phyloP scores from a whole-genome alignment of 164 flowering plant genomes.

The Stephania cephalantha region DNA sequence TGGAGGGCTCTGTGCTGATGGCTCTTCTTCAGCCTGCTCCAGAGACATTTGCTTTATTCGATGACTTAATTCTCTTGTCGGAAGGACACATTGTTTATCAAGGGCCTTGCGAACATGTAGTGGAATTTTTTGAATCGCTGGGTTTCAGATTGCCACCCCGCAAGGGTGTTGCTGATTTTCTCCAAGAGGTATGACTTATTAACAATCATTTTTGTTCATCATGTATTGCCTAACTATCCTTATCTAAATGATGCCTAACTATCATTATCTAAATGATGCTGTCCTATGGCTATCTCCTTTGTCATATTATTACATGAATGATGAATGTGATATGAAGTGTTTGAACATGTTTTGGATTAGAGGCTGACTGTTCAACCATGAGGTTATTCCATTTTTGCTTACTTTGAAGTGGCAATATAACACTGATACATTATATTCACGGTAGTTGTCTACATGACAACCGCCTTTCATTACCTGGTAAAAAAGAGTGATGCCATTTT shows the following conservation, averaged over 20 bases:
- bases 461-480: not conserved
- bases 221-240: not conserved
- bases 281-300: not conserved
- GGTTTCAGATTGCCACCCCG: constrained; percentile 77
- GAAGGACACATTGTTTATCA: constrained; percentile 81
- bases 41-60: constrained; percentile 88
- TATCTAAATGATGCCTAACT: not conserved
- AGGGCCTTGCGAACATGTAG: constrained; percentile 66
- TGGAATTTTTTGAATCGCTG: constrained; percentile 72
- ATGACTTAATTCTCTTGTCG: constrained; percentile 70
- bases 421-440: too few relatives aligned
- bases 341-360: not conserved
- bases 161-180: constrained; percentile 89
- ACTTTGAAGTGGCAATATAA: not conserved
- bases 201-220: not conserved
- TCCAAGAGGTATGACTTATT: constrained; percentile 67
- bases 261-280: not conserved
- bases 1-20: constrained; percentile 81
- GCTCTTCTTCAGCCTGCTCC: constrained; percentile 97
- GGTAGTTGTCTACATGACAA: not conserved
- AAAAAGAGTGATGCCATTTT: not conserved
- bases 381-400: not conserved
- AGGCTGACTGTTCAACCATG: not conserved
- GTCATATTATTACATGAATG: not conserved
- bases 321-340: not conserved